Conservation (phyloP, 78 protist genomes). For the Dictyostelium citrinum region DNA sequence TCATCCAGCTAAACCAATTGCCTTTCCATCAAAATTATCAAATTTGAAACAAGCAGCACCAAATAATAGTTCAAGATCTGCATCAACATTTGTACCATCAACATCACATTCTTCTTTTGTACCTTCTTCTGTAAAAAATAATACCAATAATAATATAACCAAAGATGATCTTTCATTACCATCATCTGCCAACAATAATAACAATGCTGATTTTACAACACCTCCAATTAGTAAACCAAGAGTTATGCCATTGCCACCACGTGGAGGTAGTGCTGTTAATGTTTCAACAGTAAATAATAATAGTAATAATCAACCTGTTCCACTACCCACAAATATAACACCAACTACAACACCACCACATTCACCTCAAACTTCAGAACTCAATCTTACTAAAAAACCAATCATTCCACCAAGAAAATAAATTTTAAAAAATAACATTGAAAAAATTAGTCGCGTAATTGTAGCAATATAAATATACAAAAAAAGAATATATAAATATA, state of each 20-base stretch:
- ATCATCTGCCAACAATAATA: background rate
- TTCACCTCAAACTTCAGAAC: background rate
- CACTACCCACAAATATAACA: background rate
- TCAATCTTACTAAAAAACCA: background rate
- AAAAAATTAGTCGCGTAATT: background rate
- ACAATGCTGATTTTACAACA: background rate
- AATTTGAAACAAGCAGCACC: background rate
- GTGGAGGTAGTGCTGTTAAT: background rate
- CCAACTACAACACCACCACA: background rate
- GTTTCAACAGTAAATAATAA: background rate
- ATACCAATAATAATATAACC: background rate
- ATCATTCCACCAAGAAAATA: conserved; percentile 24
- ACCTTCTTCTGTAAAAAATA: conserved; percentile 9
- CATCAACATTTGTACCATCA: conserved; percentile 22
- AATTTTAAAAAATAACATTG: background rate
- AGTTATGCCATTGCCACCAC: conserved; percentile 13
- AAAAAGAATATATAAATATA: too few relatives aligned
- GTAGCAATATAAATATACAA: background rate
- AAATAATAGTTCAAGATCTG: background rate
- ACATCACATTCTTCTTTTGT: background rate
- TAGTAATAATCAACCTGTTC: background rate
- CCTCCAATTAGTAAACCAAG: conserved; percentile 2
- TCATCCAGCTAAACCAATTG: conserved; percentile 3
- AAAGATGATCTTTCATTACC: conserved; percentile 2
- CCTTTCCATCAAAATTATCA: conserved; percentile 15